Percentiles rank a stretch among this genome's conserved stretches.
phyloP scores from a whole-genome alignment of 768 basidiomycete genomes.

The Plicaturopsis crispa region DNA sequence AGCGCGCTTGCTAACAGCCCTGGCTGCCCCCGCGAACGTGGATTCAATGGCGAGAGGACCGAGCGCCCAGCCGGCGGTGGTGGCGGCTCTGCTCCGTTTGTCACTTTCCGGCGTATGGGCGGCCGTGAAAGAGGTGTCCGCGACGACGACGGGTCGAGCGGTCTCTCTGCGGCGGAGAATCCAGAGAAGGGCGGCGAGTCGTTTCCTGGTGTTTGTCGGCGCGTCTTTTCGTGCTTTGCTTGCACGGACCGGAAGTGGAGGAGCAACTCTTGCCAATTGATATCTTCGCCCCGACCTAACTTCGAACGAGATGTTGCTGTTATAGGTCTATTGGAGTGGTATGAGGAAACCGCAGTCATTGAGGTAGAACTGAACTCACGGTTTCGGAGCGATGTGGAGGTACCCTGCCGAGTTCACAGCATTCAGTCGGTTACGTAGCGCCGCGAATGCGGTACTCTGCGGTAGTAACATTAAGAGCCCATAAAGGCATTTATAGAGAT shows the following conservation, averaged over 20 bases:
- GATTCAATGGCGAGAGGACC: conserved; percentile 68
- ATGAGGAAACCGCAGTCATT: neutral
- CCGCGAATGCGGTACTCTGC: conserved; percentile 94
- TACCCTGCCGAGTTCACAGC: conserved; percentile 95
- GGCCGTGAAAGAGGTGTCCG: conserved; percentile 27
- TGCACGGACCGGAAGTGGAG: conserved; percentile 89
- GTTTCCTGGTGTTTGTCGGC: conserved; percentile 66
- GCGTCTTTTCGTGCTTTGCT: conserved; percentile 84
- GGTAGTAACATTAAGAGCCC: conserved; percentile 95
- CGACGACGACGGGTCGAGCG: conserved; percentile 18
- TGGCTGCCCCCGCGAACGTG: conserved; percentile 48
- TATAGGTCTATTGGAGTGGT: conserved; percentile 14
- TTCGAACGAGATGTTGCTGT: conserved; percentile 62
- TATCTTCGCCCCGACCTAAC: conserved; percentile 70
- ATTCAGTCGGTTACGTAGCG: conserved; percentile 86
- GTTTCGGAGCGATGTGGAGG: conserved; percentile 80
- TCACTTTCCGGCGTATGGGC: conserved; percentile 53
- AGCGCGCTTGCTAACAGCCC: too few relatives aligned
- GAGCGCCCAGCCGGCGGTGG: conserved; percentile 26
- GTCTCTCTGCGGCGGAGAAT: conserved; percentile 33
- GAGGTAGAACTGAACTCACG: conserved; percentile 38
- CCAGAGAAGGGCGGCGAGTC: conserved; percentile 49
- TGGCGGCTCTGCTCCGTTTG: conserved; percentile 34
- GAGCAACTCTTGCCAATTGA: conserved; percentile 95
- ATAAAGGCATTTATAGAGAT: conserved; percentile 95